These are phyloP conservation scores for Marsdenia floribunda DNA, from an alignment of 257 asterid species.

Conservation along the genomic window DNA sequence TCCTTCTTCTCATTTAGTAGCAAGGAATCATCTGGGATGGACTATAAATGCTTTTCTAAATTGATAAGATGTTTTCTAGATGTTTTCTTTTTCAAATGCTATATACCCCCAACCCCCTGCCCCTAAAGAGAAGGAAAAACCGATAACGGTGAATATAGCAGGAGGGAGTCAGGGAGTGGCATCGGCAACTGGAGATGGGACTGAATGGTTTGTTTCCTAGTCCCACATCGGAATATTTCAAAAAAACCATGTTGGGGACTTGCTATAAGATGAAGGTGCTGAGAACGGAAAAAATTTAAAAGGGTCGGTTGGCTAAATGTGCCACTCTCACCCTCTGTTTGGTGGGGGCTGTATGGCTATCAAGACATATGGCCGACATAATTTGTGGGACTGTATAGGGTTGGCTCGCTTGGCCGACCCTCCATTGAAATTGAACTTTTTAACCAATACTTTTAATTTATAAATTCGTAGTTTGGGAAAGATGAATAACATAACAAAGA, in stretches of 20 bases:
- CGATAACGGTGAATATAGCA: not conserved
- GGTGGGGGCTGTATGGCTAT: constrained; percentile 57
- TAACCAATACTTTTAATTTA: too few species aligned
- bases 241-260: too few species aligned
- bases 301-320: constrained; percentile 84
- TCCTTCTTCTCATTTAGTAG: not conserved
- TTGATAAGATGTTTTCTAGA: too few species aligned
- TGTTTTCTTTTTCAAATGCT: too few species aligned
- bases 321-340: constrained; percentile 27
- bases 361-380: constrained; percentile 89
- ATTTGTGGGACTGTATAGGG: constrained; percentile 50
- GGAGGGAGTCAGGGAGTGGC: not conserved
- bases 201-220: not conserved
- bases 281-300: constrained; percentile 10
- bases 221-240: constrained; percentile 11
- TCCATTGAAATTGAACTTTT: too few species aligned
- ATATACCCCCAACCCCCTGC: too few species aligned
- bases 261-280: not conserved
- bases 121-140: too few species aligned
- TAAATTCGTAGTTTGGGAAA: too few species aligned
- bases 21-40: not conserved
- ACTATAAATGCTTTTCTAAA: not conserved
- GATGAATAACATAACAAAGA: too few species aligned
- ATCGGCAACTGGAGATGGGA: not conserved
- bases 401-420: constrained; percentile 63